Conservation (phyloP, 2,329 filamentous ascomycete species). For the Fusarium sp. region DNA sequence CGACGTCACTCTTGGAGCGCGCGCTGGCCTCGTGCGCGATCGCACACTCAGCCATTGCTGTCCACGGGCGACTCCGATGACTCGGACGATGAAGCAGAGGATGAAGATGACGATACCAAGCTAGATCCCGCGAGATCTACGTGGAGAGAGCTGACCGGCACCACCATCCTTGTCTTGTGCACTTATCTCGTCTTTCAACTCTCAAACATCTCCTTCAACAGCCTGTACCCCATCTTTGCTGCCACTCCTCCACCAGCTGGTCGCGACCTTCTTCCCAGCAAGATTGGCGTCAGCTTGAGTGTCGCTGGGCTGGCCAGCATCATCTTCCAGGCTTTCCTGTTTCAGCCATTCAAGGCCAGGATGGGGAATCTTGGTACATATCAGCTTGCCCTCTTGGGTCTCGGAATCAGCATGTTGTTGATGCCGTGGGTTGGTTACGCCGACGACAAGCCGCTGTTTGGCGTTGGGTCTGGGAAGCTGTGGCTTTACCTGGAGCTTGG, state of each 20-base stretch:
- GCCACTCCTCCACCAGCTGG: conserved; percentile 78
- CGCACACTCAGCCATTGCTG: conserved; percentile 45
- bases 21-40: conserved; percentile 48
- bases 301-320: conserved; percentile 87
- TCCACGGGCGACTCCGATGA: conserved; percentile 30
- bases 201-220: conserved; percentile 94
- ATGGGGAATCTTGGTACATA: conserved; percentile 90
- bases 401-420: conserved; percentile 80
- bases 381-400: conserved; percentile 76
- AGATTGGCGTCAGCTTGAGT: conserved; percentile 85
- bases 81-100: conserved; percentile 42
- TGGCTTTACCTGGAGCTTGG: conserved; percentile 86
- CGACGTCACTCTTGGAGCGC: conserved; percentile 50
- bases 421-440: conserved; percentile 92
- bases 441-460: conserved; percentile 63
- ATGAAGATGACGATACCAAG: conserved; percentile 38
- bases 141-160: conserved; percentile 72
- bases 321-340: conserved; percentile 85
- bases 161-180: conserved; percentile 79
- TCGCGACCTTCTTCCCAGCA: conserved; percentile 74
- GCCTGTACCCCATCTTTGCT: conserved; percentile 91
- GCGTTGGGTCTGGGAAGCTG: conserved; percentile 66
- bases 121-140: conserved; percentile 42
- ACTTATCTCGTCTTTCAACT: conserved; percentile 95
- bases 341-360: conserved; percentile 77